Evolutionary conservation across 2,329 filamentous ascomycete genomes (phyloP), one percentile per base, ranked within the genome.

Genomic region (Cladophialophora yegresii): DNA sequence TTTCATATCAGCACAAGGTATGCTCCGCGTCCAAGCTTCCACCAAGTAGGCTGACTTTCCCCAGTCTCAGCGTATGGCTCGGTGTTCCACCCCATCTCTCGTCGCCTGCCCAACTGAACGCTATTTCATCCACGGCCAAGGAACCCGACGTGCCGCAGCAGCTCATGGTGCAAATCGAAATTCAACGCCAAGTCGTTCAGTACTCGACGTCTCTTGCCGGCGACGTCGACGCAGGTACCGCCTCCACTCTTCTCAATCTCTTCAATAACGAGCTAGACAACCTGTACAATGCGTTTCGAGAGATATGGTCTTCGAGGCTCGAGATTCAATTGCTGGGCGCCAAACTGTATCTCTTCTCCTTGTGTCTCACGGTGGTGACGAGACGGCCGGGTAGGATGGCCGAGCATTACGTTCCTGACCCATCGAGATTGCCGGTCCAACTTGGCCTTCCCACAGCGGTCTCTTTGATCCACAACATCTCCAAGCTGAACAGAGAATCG

Each of bases 221-320:
- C 26, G 54, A 63, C 23, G 45, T 58, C 28, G 61, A 63, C 26
- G 32, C 54, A 22, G 5, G 22, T 23, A 63, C 53, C 16, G 36
- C 22, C 22, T 57, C 54, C 20, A 63, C 53, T 20, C 61, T 63
- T 13, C 32, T 43, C 12, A 63, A 58, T 26, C 47, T 63, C 16
- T 63, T 63, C 61, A 58, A 43, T 33, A 63, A 45, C n/a, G 61
- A 63, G 47, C 45, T 63, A 4, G 61, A 63, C 33, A 63, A 23
- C 16, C 54, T 63, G 9, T 40, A 33, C 13, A 40, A 33, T 20
- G 26, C 30, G 22, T 53, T 40, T 12, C 28, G 40, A 30, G 54
- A 28, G 12, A 13, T 54, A 10, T 63, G 61, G 61, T 51, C 40
- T 20, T 4, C 54, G 13, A 50, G 47, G 43, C 54, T 63, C n/a